Base-by-base conservation (phyloP, 192 early-diverging fungal genomes). In the Oehlia diaphana region DNA sequence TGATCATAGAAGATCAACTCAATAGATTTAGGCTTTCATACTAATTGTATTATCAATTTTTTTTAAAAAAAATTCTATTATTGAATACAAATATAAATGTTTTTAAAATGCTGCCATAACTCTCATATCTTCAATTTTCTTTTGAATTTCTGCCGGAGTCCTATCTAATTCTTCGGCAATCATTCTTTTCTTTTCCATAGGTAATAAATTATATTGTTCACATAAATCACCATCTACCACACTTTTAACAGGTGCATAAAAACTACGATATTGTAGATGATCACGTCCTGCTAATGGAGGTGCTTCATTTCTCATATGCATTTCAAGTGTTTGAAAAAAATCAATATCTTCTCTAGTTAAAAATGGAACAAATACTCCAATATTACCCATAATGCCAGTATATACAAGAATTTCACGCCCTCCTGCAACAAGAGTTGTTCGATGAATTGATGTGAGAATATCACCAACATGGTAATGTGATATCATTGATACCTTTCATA, bases 121-220 rank as follows among this genome's bases (percentile, higher is more conserved):
- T 47, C 94, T 89, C 88, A 97, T 93, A 80, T 98, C 96, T 74
- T 98, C 98, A 74, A 99, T 89, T 83, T 97, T 98, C 84, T 97
- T 97, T 63, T 89, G 86, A 37, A 99, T 92, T 78, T 99, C 97
- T 12, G 85, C 83, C 6, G 92, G 88, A 19, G 92, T 91, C 66
- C 95, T 87, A 83, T 97, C 98, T 76, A 99, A 84, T 64, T 94
- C 93, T 64, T 96, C 95, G 9, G 96, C 93, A 81, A 99, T 92
- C 33, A 83, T 82, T 66, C 90, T 79, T 83, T 92, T 91, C 85
- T 91, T 93, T 74, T 93, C 93, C 28, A 86, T 84, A 1, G 95
- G 86, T 49, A 97, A 83, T 63, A 88, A 72, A 82, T 91, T 93
- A 80, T 80, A 99, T 80, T 89, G 85, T 86, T 98, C 98, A 84